These are phyloP conservation scores for Corchorus olitorius DNA, from an alignment of 345 rosid species.

Conservation along the genomic window DNA sequence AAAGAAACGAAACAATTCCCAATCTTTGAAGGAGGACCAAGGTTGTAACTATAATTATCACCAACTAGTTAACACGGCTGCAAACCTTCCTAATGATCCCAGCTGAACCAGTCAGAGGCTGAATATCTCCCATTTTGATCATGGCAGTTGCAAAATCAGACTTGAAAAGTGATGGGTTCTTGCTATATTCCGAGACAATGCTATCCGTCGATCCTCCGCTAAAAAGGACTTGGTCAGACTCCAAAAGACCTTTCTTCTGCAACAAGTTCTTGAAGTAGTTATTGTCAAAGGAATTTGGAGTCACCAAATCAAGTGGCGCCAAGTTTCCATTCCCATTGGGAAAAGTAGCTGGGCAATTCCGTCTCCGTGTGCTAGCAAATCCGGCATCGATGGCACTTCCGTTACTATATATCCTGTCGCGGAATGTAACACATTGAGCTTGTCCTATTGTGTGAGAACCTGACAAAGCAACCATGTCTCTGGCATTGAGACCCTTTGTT, in stretches of 20 bases:
- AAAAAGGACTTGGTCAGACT: constrained; percentile 36
- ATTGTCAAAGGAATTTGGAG: constrained; percentile 54
- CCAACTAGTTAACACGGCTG: constrained; percentile 31
- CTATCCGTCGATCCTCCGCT: constrained; percentile 39
- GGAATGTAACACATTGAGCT: constrained; percentile 52
- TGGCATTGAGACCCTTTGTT: constrained; percentile 47
- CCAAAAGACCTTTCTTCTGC: constrained; percentile 55
- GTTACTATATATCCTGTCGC: constrained; percentile 44
- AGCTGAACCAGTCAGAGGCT: constrained; percentile 37
- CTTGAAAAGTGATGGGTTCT: constrained; percentile 23
- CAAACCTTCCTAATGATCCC: constrained; percentile 41
- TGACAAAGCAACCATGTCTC: constrained; percentile 62
- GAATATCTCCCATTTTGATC: constrained; percentile 54
- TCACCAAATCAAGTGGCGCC: constrained; percentile 51
- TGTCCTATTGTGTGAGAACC: constrained; percentile 61
- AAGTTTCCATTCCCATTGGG: constrained; percentile 23
- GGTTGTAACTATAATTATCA: not conserved
- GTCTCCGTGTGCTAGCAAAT: constrained; percentile 45
- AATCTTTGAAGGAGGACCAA: no score
- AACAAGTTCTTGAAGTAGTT: constrained; percentile 53
- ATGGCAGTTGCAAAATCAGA: constrained; percentile 46
- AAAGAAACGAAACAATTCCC: not conserved
- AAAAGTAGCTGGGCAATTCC: constrained; percentile 32
- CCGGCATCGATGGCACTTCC: constrained; percentile 43
- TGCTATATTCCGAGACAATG: constrained; percentile 43